Evolutionary conservation across 1,284 basidiomycete genomes (phyloP).

Genomic region (Anthracocystis walkeri): DNA sequence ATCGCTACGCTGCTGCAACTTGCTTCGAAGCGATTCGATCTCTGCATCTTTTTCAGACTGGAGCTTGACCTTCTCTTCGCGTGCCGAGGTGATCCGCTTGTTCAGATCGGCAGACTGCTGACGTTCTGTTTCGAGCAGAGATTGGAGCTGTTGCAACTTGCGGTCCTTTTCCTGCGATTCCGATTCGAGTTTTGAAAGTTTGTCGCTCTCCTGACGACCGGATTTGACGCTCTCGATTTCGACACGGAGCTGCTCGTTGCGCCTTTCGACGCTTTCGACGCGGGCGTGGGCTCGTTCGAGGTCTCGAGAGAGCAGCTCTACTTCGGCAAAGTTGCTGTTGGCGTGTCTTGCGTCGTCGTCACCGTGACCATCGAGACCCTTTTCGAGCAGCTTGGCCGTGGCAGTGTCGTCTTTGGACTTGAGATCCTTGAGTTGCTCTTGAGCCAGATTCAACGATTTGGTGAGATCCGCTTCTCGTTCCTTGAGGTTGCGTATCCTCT

Average conservation of each 20-base stretch:
- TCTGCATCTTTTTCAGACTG: conserved; percentile 77
- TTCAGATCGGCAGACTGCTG: conserved; percentile 10
- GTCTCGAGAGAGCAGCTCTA: conserved; percentile 79
- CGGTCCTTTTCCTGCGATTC: conserved; percentile 60
- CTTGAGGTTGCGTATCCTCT: conserved; percentile 92
- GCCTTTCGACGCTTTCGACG: conserved; percentile 88
- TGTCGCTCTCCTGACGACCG: conserved; percentile 67
- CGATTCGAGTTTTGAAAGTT: conserved; percentile 80
- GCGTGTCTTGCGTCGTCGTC: conserved; percentile 7
- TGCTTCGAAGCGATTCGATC: conserved; percentile 78
- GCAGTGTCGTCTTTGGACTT: conserved; percentile 89
- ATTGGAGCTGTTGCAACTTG: conserved; percentile 33
- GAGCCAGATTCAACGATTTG: conserved; percentile 84
- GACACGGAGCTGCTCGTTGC: conserved; percentile 90
- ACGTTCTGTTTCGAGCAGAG: conserved; percentile 36
- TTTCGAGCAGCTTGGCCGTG: conserved; percentile 89
- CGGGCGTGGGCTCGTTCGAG: conserved; percentile 91
- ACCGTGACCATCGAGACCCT: conserved; percentile 75
- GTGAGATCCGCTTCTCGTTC: conserved; percentile 92
- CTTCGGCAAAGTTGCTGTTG: conserved; percentile 35
- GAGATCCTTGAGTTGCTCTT: conserved; percentile 88
- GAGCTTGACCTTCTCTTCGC: conserved; percentile 80
- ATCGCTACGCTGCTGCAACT: conserved; percentile 72
- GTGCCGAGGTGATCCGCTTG: conserved; percentile 81
- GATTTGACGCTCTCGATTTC: conserved; percentile 79